These are phyloP conservation scores for Dalbergia oliveri DNA, from an alignment of 306 rosid species.

Conservation along the genomic window DNA sequence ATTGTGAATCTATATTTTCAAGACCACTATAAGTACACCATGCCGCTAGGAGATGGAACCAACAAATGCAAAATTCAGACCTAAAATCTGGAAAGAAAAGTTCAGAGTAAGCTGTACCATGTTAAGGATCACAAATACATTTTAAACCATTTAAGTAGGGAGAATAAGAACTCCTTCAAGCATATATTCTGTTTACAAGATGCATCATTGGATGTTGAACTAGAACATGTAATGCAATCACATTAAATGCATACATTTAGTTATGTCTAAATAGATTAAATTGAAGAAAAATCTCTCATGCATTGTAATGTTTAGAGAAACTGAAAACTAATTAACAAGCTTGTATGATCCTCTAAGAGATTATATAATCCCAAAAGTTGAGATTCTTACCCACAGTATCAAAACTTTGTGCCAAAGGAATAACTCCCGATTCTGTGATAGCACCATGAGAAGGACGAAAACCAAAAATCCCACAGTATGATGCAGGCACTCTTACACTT, in stretches of 20 bases:
- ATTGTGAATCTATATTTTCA: conserved; percentile 13
- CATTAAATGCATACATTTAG: neutral
- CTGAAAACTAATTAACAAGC: conserved; percentile 2
- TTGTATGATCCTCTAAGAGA: conserved; percentile 4
- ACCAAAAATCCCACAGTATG: conserved; percentile 92
- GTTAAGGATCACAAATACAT: conserved; percentile 1
- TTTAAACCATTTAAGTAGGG: conserved; percentile 6
- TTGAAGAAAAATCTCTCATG: neutral
- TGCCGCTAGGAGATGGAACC: neutral
- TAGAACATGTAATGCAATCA: neutral
- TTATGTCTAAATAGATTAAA: neutral
- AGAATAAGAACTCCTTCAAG: conserved; percentile 15
- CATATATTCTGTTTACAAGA: conserved; percentile 4
- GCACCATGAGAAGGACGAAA: conserved; percentile 87
- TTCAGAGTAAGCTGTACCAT: conserved; percentile 14
- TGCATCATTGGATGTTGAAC: neutral
- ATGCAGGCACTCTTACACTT: conserved; percentile 93
- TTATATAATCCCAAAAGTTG: neutral
- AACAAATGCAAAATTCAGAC: conserved; percentile 7
- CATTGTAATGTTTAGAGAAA: neutral
- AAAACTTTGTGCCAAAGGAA: conserved; percentile 91
- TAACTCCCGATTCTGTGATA: conserved; percentile 72
- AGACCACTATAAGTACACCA: conserved; percentile 14
- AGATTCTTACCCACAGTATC: conserved; percentile 83
- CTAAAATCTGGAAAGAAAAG: neutral